These are phyloP conservation scores for Neocucurbitaria cava DNA, from an alignment of 2,329 filamentous ascomycete genomes.

Conservation along the genomic window DNA sequence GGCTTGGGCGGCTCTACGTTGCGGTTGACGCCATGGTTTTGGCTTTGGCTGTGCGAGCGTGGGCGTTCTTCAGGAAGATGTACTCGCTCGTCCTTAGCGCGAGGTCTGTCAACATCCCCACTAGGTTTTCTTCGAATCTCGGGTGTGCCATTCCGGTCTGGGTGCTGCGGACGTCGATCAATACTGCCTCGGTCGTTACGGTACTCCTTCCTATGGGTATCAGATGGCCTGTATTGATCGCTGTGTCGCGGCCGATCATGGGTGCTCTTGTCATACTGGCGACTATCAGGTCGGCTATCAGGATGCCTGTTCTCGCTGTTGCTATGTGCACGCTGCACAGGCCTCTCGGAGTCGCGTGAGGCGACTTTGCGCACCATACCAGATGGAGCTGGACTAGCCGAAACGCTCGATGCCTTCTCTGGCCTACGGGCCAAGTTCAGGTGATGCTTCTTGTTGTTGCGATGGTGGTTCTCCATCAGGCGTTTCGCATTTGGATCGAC, in stretches of 20 bases:
- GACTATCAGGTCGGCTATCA: constrained; percentile 40
- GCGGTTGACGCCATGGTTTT: constrained; percentile 55
- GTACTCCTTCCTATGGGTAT: constrained; percentile 47
- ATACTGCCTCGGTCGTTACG: constrained; percentile 42
- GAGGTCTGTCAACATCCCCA: constrained; percentile 49
- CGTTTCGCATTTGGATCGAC: constrained; percentile 77
- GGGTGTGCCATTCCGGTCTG: constrained; percentile 51
- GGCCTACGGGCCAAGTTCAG: constrained; percentile 63
- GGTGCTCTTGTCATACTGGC: constrained; percentile 33
- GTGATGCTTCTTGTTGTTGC: constrained; percentile 83
- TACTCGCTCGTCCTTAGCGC: constrained; percentile 51
- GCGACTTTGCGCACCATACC: constrained; percentile 44
- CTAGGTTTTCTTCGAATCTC: constrained; percentile 54
- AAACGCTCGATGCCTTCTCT: constrained; percentile 66
- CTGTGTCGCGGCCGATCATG: constrained; percentile 41
- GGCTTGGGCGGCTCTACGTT: constrained; percentile 37
- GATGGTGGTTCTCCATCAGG: constrained; percentile 89
- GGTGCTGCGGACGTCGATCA: constrained; percentile 47
- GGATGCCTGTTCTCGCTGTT: constrained; percentile 46
- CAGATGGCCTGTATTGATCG: constrained; percentile 47
- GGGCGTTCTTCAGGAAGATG: constrained; percentile 58
- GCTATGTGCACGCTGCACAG: constrained; percentile 46
- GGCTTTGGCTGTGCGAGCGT: constrained; percentile 56
- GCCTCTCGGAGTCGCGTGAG: constrained; percentile 47
- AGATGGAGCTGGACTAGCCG: constrained; percentile 73